phyloP scores from a whole-genome alignment of 106 monocot genomes.

The Dendrobium nobile region DNA sequence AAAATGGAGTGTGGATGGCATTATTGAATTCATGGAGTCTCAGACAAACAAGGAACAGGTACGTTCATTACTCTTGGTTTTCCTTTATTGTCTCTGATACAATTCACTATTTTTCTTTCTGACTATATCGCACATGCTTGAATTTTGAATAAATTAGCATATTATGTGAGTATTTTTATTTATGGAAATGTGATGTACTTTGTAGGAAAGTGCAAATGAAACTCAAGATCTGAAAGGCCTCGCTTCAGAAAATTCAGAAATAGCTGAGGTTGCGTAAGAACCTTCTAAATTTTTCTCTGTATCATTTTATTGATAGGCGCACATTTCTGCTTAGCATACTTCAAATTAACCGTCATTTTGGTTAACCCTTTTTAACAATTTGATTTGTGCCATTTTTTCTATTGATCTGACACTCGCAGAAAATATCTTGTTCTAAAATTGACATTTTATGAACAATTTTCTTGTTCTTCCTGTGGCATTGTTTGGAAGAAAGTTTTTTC shows the following conservation, averaged over 20 bases:
- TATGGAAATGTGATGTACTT: background rate
- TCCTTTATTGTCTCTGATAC: background rate
- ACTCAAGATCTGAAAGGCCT: constrained; percentile 7
- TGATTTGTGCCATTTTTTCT: background rate
- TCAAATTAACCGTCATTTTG: background rate
- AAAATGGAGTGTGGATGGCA: constrained; percentile 68
- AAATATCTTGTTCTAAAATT: background rate
- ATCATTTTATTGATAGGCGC: background rate
- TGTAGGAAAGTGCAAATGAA: constrained; percentile 42
- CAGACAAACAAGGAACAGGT: constrained; percentile 44
- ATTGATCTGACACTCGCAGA: background rate
- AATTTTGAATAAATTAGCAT: background rate
- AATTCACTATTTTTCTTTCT: background rate
- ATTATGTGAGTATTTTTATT: background rate
- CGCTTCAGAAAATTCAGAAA: constrained; percentile 22
- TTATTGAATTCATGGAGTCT: constrained; percentile 57
- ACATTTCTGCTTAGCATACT: background rate
- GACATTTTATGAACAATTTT: background rate
- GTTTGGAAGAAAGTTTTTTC: background rate
- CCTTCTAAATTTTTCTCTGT: background rate
- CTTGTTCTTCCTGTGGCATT: background rate
- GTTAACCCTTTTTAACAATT: background rate
- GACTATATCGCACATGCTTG: background rate
- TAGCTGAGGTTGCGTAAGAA: constrained; percentile 43
- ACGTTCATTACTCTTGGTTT: background rate